Base-by-base conservation (phyloP, 192 early-diverging fungal species). In the Dissophora globulifera region DNA sequence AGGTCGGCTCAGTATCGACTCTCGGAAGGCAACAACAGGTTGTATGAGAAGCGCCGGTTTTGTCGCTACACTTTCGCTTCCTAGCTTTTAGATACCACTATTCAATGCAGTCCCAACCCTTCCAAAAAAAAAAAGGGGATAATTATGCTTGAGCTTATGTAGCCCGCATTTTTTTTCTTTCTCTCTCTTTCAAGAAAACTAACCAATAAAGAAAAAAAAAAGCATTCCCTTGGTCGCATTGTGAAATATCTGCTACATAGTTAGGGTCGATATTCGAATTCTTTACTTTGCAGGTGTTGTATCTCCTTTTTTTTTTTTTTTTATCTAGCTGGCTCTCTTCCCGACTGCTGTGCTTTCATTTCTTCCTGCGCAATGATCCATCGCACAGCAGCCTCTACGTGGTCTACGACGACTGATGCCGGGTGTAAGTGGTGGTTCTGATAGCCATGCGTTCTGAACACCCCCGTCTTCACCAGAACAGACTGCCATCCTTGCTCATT, bases 401-500 rank as follows among this genome's bases (percentile, higher is more conserved):
- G 75, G 27, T 91, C 85, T 25, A 83, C 84, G 0, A 90, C 88
- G 20, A 54, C 45, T 0, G 83, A 57, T 6, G 92, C 89, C 3
- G 90, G 89, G 43, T 87, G 79, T 11, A 60, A 29, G 0, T 56
- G 40, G 31, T 87, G 83, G 53, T 90, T 91, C 15, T 83, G 68
- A 9, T 80, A 58, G 15, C 86, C 87, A 6, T 74, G 48, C 10
- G 71, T n/a, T 19, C 41, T 75, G 57, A 88, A 92, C 17, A 93
- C 82, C 40, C 92, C 92, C 0, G 92, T 92, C 50, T 83, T 81
- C 35, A 93, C 91, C 23, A 92, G 68, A 12, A 93, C 67, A 22
- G 87, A 89, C 26, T 85, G 83, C 92, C 92, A 93, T 0, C 90
- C 90, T 35, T 89, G 79, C 2, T 69, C 84, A 56, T 90, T 91